Evolutionary conservation across 176 grass and related monocot species (phyloP), one percentile per base, ranked within the genome.

Genomic region (Neostapfia colusana): DNA sequence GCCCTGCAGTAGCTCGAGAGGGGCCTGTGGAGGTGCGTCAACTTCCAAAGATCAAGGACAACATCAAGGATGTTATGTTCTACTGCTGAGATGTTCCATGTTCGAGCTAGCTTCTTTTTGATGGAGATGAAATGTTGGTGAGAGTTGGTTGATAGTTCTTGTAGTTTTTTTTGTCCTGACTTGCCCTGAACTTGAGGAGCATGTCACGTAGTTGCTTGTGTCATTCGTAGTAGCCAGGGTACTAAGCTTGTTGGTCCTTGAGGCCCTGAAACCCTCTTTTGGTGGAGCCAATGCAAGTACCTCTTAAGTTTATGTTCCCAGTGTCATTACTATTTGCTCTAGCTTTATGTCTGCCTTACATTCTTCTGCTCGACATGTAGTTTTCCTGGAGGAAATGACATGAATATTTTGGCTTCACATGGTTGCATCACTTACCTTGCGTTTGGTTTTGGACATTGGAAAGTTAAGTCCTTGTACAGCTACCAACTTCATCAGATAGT

Each of bases 41-140:
- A 18, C 93, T 97, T 38, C 93, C 93, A 7, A 69, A 49, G 41
- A 87, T 93, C 28, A 93, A 87, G 67, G 88, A 97, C 8, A 91
- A 87, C 20, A 86, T 95, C 44, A 89, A 89, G 80, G 77, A 87
- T 21, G 92, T 91, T 11, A 95, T 95, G 92, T 95, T 95, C 74
- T 95, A 91, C 69, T 91, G 92, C 70, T 91, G 77, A 92, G 40
- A 58, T 85, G 51, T 59, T 86, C 55, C 51, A 65, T 74, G 23
- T 14, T 58, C 13, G 21, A 5, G 28, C 23, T 35, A 54, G 35
- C 55, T 63, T 23, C 36, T 37, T 77, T 77, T 77, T 76, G 10
- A 5, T 48, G 6, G 20, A 18, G 74, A 49, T 75, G 34, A 35
- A 42, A 41, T 60, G 55, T 58, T 72, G 1, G 70, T 65, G n/a